Conservation (phyloP, 2,329 filamentous ascomycete genomes). For the Fusarium sp. region DNA sequence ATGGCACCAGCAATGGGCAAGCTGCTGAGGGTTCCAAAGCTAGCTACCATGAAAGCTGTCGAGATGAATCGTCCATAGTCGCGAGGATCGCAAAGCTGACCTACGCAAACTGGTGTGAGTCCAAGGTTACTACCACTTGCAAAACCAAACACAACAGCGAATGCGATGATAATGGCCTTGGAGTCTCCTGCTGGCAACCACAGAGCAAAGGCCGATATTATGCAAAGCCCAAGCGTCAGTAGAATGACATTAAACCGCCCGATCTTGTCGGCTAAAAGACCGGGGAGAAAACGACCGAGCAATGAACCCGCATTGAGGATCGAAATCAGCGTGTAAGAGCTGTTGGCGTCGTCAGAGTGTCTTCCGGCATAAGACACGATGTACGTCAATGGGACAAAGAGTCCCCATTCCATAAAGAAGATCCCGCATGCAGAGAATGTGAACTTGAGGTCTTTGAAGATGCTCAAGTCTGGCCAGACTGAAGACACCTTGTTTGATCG, state of each 20-base stretch:
- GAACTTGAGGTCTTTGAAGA: constrained; percentile 69
- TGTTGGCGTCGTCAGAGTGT: constrained; percentile 26
- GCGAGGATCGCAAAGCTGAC: constrained; percentile 79
- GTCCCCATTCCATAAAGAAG: constrained; percentile 76
- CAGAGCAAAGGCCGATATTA: constrained; percentile 67
- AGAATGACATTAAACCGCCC: constrained; percentile 87
- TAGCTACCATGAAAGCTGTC: constrained; percentile 80
- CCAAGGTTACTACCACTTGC: constrained; percentile 81
- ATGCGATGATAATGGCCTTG: constrained; percentile 70
- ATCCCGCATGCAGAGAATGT: constrained; percentile 68
- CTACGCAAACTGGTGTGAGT: constrained; percentile 81
- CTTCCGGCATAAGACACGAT: constrained; percentile 75
- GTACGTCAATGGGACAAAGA: constrained; percentile 80
- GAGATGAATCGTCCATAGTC: constrained; percentile 81
- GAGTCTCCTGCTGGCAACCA: constrained; percentile 73
- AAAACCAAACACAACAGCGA: constrained; percentile 79
- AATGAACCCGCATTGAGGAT: constrained; percentile 83
- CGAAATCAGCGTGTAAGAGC: constrained; percentile 77
- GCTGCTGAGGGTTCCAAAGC: constrained; percentile 69
- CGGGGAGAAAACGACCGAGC: constrained; percentile 79
- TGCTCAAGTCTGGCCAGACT: constrained; percentile 66
- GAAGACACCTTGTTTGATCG: constrained; percentile 50
- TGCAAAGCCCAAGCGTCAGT: constrained; percentile 65
- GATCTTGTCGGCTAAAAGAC: constrained; percentile 76
- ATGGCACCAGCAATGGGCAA: constrained; percentile 55